Evolutionary conservation across 208 protist species (phyloP).

Genomic region (Leishmania turanica): DNA sequence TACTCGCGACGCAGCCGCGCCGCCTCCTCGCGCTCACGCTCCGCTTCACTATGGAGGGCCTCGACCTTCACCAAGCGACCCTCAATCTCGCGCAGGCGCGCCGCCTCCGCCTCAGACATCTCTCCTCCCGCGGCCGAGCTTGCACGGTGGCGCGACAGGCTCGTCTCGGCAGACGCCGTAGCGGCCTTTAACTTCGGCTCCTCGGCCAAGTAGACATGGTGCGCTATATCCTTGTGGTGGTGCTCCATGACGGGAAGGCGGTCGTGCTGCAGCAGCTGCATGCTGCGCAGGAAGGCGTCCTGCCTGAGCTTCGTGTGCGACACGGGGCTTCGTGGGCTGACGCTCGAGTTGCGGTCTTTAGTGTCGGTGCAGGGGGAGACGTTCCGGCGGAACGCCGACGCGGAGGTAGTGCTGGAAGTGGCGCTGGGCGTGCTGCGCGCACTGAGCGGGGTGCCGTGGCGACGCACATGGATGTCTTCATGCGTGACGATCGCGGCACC

Average conservation of each 20-base stretch:
- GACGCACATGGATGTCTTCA: background rate
- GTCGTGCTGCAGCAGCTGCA: conserved; percentile 81
- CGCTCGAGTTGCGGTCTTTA: conserved; percentile 31
- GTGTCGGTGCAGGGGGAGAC: conserved; percentile 11
- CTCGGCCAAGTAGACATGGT: conserved; percentile 78
- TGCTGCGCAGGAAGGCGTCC: conserved; percentile 53
- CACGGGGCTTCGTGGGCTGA: conserved; percentile 31
- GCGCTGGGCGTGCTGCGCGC: background rate
- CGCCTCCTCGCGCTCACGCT: conserved; percentile 61
- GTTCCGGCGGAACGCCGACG: conserved; percentile 7
- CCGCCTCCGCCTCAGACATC: conserved; percentile 39
- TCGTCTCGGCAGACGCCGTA: conserved; percentile 22
- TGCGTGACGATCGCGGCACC: background rate
- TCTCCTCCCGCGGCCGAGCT: conserved; percentile 18
- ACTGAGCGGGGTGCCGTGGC: conserved; percentile 2
- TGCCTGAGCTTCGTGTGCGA: conserved; percentile 32
- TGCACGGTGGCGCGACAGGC: conserved; percentile 12
- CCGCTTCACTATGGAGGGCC: conserved; percentile 63
- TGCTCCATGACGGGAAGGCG: conserved; percentile 87
- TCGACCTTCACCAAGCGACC: conserved; percentile 68
- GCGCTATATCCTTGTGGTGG: conserved; percentile 83
- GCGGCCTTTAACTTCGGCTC: conserved; percentile 63
- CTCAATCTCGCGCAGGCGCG: conserved; percentile 74
- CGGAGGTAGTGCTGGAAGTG: background rate
- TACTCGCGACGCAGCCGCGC: conserved; percentile 61